Evolutionary conservation across 441 rosid genomes (phyloP).

Genomic region (Capsella rubella): DNA sequence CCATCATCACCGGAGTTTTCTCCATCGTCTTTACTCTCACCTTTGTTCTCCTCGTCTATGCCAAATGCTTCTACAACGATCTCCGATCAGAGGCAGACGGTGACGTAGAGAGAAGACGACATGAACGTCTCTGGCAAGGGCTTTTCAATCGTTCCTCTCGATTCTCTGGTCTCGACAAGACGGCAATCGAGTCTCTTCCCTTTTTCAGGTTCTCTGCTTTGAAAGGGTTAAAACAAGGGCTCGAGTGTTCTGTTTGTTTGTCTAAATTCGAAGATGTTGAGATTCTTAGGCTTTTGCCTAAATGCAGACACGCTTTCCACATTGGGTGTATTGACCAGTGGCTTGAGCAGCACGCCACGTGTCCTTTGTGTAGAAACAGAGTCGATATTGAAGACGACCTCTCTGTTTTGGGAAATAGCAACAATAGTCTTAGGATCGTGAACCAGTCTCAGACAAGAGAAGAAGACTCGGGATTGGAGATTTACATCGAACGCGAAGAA

Average conservation of each 20-base stretch:
- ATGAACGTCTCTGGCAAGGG: conserved; percentile 42
- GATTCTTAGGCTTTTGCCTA: conserved; percentile 61
- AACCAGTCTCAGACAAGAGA: conserved; percentile 47
- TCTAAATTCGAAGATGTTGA: conserved; percentile 66
- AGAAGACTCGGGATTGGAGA: conserved; percentile 62
- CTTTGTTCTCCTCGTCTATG: conserved; percentile 60
- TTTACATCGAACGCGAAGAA: conserved; percentile 73
- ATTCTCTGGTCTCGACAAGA: conserved; percentile 66
- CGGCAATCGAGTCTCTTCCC: conserved; percentile 64
- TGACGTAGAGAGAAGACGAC: background rate
- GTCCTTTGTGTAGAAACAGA: conserved; percentile 66
- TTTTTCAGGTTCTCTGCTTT: conserved; percentile 69
- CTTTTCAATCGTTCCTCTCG: conserved; percentile 50
- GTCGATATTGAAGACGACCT: conserved; percentile 64
- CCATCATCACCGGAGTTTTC: conserved; percentile 72
- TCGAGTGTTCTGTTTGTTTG: conserved; percentile 69
- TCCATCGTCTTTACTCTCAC: conserved; percentile 66
- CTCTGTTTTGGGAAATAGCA: conserved; percentile 45
- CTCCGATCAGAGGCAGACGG: conserved; percentile 35
- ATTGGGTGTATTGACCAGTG: conserved; percentile 66
- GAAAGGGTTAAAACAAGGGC: conserved; percentile 61
- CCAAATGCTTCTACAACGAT: conserved; percentile 62
- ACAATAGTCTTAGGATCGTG: conserved; percentile 55
- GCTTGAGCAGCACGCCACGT: conserved; percentile 69
- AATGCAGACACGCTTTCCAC: conserved; percentile 73